phyloP scores from a whole-genome alignment of 345 rosid species.

The Euphorbia peplus region DNA sequence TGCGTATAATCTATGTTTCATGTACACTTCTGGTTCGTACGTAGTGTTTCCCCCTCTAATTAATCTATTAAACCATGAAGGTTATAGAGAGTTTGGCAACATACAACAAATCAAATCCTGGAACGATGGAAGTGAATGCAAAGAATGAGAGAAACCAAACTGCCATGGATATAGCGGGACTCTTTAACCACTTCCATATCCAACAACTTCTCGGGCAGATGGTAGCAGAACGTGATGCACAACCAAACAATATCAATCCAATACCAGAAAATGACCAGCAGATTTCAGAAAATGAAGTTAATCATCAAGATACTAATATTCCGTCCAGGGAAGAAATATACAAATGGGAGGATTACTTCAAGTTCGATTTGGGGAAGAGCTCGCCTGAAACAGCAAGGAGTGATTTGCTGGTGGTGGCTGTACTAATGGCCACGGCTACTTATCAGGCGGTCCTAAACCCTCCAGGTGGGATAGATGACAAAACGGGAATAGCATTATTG shows the following conservation, averaged over 20 bases:
- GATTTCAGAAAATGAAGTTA: constrained; percentile 25
- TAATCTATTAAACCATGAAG: too few species aligned
- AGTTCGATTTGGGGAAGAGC: too few species aligned
- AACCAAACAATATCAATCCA: neutral
- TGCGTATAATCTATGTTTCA: too few species aligned
- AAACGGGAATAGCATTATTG: too few species aligned
- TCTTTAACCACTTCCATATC: neutral
- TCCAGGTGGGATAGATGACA: constrained; percentile 13
- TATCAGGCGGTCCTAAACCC: constrained; percentile 32
- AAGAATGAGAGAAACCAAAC: neutral
- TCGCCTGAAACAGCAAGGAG: constrained; percentile 22
- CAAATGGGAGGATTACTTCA: too few species aligned
- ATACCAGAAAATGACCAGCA: neutral
- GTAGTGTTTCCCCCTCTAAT: too few species aligned
- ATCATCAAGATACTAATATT: too few species aligned
- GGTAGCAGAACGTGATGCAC: neutral
- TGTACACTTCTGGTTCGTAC: too few species aligned
- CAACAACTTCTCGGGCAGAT: neutral
- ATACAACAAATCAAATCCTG: too few species aligned
- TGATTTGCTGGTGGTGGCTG: constrained; percentile 29
- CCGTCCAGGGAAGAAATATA: too few species aligned
- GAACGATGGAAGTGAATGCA: neutral
- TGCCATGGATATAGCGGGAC: neutral
- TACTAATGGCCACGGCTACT: constrained; percentile 35
- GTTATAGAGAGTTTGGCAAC: too few species aligned